Evolutionary conservation across 306 rosid species (phyloP).

Genomic region (Citrullus amarus): DNA sequence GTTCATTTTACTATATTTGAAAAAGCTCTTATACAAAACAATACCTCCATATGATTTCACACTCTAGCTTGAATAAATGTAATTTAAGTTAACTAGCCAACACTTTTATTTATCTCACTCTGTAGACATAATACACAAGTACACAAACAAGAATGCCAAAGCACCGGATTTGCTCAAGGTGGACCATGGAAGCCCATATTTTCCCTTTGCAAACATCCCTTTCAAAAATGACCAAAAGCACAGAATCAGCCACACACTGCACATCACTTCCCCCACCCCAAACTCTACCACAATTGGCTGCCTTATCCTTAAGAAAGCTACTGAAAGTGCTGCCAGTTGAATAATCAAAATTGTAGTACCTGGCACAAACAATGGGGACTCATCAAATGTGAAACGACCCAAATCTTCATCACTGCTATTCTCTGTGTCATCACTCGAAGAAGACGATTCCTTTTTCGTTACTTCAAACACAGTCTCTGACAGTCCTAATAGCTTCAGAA

Average conservation of each 20-base stretch:
- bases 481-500: constrained; percentile 28
- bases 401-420: constrained; percentile 11
- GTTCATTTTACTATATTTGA: too few relatives aligned
- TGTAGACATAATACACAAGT: constrained; percentile 10
- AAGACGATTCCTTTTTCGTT: constrained; percentile 35
- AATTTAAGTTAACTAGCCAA: too few relatives aligned
- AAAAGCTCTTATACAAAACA: too few relatives aligned
- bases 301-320: constrained; percentile 14
- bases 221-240: constrained; percentile 44
- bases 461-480: constrained; percentile 39
- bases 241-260: constrained; percentile 31
- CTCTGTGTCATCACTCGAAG: neutral
- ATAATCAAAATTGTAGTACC: constrained; percentile 45
- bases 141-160: constrained; percentile 27
- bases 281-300: constrained; percentile 2
- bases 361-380: constrained; percentile 39
- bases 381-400: constrained; percentile 34
- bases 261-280: constrained; percentile 33
- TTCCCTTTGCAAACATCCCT: constrained; percentile 42
- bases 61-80: neutral
- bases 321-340: constrained; percentile 27
- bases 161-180: constrained; percentile 26
- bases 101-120: neutral
- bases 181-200: constrained; percentile 43
- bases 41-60: too few relatives aligned